Conservation (phyloP, 2,329 filamentous ascomycete species). For the Talaromyces sp. region DNA sequence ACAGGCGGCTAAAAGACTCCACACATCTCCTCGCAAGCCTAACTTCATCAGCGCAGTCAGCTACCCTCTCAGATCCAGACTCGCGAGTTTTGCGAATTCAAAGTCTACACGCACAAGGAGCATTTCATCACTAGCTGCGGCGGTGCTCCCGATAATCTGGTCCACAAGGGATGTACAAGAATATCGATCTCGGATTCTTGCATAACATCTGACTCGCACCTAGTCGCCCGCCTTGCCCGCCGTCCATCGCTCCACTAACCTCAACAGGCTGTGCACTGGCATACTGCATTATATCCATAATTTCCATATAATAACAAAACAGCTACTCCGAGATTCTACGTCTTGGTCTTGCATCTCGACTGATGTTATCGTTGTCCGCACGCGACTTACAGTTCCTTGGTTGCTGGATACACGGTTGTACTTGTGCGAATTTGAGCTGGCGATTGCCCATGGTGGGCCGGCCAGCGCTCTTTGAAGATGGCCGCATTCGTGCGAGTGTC, state of each 20-base stretch:
- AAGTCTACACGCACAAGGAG: not conserved
- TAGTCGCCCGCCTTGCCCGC: not conserved
- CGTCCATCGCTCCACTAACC: not conserved
- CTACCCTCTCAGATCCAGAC: not conserved
- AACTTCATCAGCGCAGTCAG: constrained; percentile 5
- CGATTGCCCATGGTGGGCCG: constrained; percentile 38
- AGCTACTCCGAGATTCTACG: not conserved
- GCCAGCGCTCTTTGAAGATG: constrained; percentile 48
- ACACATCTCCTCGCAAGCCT: constrained; percentile 8
- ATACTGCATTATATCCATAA: not conserved
- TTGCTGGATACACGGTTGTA: not conserved
- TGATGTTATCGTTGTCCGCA: not conserved
- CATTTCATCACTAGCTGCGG: not conserved
- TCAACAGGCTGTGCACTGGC: not conserved
- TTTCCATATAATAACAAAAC: not conserved
- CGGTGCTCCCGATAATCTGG: not conserved
- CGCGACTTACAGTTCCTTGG: not conserved
- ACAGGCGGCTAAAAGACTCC: constrained; percentile 14
- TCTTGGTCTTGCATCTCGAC: not conserved
- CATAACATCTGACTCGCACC: not conserved
- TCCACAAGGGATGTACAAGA: constrained; percentile 1
- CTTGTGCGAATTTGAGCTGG: constrained; percentile 1
- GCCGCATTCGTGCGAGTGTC: constrained; percentile 91
- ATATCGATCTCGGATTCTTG: not conserved
- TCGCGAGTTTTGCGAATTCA: not conserved